Base-by-base conservation (phyloP, 495 filamentous ascomycete genomes). In the Podospora pseudopauciseta region DNA sequence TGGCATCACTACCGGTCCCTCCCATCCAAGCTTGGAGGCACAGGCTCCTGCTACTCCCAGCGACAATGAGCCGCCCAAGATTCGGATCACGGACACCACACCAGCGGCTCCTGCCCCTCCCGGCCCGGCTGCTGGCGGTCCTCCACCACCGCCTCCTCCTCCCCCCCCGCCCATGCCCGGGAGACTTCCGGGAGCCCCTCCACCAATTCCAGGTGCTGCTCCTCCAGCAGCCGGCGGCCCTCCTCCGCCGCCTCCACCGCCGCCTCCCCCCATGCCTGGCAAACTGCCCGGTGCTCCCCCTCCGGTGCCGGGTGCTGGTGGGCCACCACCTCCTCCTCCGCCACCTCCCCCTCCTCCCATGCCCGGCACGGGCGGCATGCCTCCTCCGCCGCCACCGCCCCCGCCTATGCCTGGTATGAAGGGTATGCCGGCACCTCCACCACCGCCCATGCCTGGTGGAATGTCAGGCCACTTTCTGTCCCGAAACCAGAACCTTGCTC, bases 1-100 rank as follows among this genome's bases (percentile, higher is more conserved):
- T 72, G 91, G 89, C 53, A 83, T 92, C 65, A 92, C 92, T 5
- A 92, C 91, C 62, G 91, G 89, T 16, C 86, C 90, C 13, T 91
- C 90, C 15, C 91, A 92, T 78, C 90, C 91, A 34, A 89, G 91
- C 76, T 76, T 91, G 68, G 90, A 92, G 68, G 88, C 90, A 4
- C 82, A 89, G 66, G 83, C 86, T 16, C 91, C 91, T 3, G 86
- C 87, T 68, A 93, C 90, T 3, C 90, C 91, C 13, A 84, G 81
- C 49, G 91, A 92, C 74, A 84, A 83, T 59, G 81, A 80, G 70
- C 78, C 77, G 63, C 83, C 84, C 60, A 83, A 78, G 68, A 83
- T 83, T 66, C 59, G 82, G 66, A 69, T 84, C 44, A 81, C 79
- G 32, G 77, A 75, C 49, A 73, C 76, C 3, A 67, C 82, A 26